A percentile compares a stretch with the other conserved stretches of the same genome.
Evolutionary conservation across 192 early-diverging fungal species (phyloP).

Genomic region (Haplosporangium gracile): DNA sequence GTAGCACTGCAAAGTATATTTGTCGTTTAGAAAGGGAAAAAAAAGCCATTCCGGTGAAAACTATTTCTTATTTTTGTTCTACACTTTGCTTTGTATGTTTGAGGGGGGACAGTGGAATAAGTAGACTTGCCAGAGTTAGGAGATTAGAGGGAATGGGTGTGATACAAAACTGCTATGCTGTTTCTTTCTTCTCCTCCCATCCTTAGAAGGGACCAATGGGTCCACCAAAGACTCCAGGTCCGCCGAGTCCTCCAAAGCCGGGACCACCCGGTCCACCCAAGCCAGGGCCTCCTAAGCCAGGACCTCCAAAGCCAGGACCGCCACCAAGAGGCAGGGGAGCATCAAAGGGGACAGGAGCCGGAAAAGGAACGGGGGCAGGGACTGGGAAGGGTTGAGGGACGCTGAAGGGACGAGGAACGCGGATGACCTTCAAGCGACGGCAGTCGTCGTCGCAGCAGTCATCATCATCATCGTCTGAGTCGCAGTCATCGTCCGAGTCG

Average conservation of each 20-base stretch:
- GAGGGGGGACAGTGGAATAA: too few species aligned
- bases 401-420: conserved; percentile 17
- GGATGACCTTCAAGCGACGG: conserved; percentile 6
- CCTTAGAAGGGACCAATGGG: not conserved
- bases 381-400: conserved; percentile 28
- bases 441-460: not conserved
- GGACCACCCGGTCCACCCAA: not conserved
- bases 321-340: not conserved
- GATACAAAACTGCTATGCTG: not conserved
- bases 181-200: not conserved
- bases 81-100: too few species aligned
- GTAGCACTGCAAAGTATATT: too few species aligned
- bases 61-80: too few species aligned
- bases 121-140: not conserved
- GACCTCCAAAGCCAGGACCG: not conserved
- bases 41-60: too few species aligned
- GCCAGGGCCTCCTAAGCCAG: not conserved
- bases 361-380: conserved; percentile 16
- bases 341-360: conserved; percentile 3
- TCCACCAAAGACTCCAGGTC: not conserved
- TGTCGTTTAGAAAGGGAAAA: too few species aligned
- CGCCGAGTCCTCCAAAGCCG: not conserved
- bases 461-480: conserved; percentile 14
- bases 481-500: not conserved
- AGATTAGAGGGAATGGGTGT: not conserved